A percentile compares a stretch with the other conserved stretches of the same genome.
Evolutionary conservation across 1,284 basidiomycete genomes (phyloP).

Genomic region (Malassezia sympodialis): DNA sequence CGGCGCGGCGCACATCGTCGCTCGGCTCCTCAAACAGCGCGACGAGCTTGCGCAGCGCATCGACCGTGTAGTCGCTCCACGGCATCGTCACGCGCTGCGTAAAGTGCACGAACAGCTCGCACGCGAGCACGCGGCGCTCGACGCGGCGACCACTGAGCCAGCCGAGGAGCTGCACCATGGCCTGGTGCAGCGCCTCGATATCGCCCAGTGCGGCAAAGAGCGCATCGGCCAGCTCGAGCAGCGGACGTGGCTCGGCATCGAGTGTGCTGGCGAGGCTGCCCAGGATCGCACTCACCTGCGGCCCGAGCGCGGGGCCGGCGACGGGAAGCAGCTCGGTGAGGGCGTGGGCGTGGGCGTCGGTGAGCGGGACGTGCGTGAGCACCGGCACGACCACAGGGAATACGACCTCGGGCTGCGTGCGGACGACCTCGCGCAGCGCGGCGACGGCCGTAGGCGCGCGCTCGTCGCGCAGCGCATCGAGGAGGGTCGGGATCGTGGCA

Average conservation of each 20-base stretch:
- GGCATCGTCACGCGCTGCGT: conserved; percentile 30
- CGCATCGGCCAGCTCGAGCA: conserved; percentile 26
- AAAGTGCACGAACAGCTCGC: conserved; percentile 35
- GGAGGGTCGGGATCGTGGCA: conserved; percentile 84
- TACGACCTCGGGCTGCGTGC: conserved; percentile 56
- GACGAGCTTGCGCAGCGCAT: conserved; percentile 90
- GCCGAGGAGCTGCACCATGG: conserved; percentile 43
- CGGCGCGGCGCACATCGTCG: conserved; percentile 66
- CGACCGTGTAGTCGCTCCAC: conserved; percentile 60
- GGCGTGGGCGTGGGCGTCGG: conserved; percentile 89
- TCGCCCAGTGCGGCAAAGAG: conserved; percentile 32
- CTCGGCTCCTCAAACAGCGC: conserved; percentile 68
- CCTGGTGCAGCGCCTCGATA: conserved; percentile 40
- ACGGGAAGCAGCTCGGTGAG: conserved; percentile 82
- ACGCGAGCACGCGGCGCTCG: conserved; percentile 29
- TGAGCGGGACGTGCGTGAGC: conserved; percentile 77
- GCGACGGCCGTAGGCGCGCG: conserved; percentile 70
- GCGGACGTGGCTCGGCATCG: conserved; percentile 6
- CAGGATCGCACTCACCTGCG: conserved; percentile 31
- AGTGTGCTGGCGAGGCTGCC: conserved; percentile 37
- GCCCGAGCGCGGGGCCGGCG: conserved; percentile 76
- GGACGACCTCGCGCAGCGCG: conserved; percentile 72
- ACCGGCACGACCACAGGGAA: conserved; percentile 98
- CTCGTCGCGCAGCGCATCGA: conserved; percentile 63
- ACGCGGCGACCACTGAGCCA: conserved; percentile 35